Base-by-base conservation (phyloP, 768 basidiomycete genomes). In the Naganishia vaughanmartiniae region DNA sequence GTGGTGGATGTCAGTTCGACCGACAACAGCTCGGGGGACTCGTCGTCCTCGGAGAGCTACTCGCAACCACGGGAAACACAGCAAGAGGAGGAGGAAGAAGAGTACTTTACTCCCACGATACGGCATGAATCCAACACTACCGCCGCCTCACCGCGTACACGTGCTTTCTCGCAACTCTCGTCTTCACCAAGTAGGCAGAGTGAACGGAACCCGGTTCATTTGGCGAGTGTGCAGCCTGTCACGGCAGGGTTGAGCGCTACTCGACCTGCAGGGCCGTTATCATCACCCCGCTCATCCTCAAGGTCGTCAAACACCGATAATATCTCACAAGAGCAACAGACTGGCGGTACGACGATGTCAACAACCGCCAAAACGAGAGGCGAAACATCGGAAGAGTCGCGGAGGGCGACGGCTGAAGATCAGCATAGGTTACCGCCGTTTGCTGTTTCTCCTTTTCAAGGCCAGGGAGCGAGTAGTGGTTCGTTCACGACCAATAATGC, bases 51-150 rank as follows among this genome's bases (percentile, higher is more conserved):
- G 10, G 10, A 15, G 42, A 42, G 17, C 42, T 11, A 15, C 42
- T 9, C 14, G 42, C 7, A 15, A 42, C 7, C 2, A 42, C 4
- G 21, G 33, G 28, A 6, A 31, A 12, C 19, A 33, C 55, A 19
- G 24, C 11, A 33, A 28, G 55, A 19, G 12, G 31, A 24, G 28
- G 33, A 33, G 36, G n/a, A 78, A 53, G 79, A 81, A 46, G 78
- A 79, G 54, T 81, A 77, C 74, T 81, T 81, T 68, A 79, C 75
- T 4, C 80, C 80, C 15, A 81, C 80, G 1, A 73, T 58, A 12
- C 57, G 57, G 11, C 54, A 56, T 31, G 30, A 56, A 14, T 54
- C 54, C 48, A n/a, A 14, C 17, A 33, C 54, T 15, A 11, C 53
- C 30, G 11, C 54, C 30, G 28, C 55, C 34, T 33, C 36, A 1